Evolutionary conservation across 345 rosid genomes (phyloP).

Genomic region (Citrus unshiu): DNA sequence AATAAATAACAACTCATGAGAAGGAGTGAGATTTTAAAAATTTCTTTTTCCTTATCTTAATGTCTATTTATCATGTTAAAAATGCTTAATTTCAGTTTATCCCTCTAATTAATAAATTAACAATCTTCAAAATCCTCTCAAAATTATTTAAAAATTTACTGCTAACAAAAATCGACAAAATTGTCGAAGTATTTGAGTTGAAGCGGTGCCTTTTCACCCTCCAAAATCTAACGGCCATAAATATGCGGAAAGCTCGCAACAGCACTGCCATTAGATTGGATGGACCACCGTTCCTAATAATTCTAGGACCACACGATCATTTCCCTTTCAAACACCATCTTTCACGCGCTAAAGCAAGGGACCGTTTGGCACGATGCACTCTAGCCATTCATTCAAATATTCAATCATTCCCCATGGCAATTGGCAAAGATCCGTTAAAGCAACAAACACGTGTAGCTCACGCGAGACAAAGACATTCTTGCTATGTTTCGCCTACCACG

Average conservation of each 20-base stretch:
- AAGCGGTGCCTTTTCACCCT: not conserved
- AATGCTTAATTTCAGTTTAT: too few relatives aligned
- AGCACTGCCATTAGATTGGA: not conserved
- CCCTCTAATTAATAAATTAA: too few relatives aligned
- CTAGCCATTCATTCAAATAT: not conserved
- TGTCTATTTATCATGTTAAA: too few relatives aligned
- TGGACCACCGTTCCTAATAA: not conserved
- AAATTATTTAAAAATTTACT: too few relatives aligned
- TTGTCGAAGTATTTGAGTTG: too few relatives aligned
- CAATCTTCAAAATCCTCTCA: too few relatives aligned
- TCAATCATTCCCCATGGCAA: too few relatives aligned
- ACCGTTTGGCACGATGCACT: not conserved
- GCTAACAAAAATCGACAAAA: too few relatives aligned
- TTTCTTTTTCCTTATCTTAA: too few relatives aligned
- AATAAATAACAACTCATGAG: too few relatives aligned
- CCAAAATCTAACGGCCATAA: not conserved
- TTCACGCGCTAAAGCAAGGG: not conserved
- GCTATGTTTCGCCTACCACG: not conserved
- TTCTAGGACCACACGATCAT: not conserved
- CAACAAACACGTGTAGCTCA: not conserved
- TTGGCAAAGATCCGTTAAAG: not conserved
- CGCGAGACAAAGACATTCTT: not conserved
- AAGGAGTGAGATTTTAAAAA: too few relatives aligned
- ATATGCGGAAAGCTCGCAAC: not conserved
- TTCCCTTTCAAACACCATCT: not conserved